Base-by-base conservation (phyloP, 371 early-diverging fungal genomes). In the Dinochytrium kinnereticum region DNA sequence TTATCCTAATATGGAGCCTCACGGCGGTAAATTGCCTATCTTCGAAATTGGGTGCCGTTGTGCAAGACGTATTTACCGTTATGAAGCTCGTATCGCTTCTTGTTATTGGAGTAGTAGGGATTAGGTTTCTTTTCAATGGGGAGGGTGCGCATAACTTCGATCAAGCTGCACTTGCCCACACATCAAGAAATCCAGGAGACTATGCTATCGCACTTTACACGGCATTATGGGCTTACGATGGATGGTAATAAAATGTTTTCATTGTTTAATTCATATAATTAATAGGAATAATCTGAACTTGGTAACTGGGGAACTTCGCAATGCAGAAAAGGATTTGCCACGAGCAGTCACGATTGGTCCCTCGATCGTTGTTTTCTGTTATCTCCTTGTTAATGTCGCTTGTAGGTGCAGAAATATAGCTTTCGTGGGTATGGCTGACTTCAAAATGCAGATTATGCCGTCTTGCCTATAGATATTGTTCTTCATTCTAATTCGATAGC, bases 141-240 rank as follows among this genome's bases (percentile, higher is more conserved):
- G 59, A 70, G 30, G 57, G 30, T 10, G 36, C 73, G 3, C 71
- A 78, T 66, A 80, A 80, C 64, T 91, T 90, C 68, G 83, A 91
- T 19, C 85, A 89, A 49, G 85, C 85, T 13, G 59, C 75, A 26
- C 94, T 95, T 70, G 75, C 77, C 0, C 91, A 91, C 26, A 81
- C 74, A 26, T 89, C 83, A 49, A 76, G 74, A 57, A 91, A 72
- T 71, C 85, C 89, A 36, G 92, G 93, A 1, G 87, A 91, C 38
- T 92, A 91, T 78, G 90, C 95, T 2, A 65, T 92, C 55, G 96
- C 95, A 17, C 83, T 93, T 28, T 92, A 92, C 80, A 89, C 90
- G 61, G 89, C 88, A 34, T 83, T 97, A n/a, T 97, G 95, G 94
- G 95, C 96, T 0, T 96, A 94, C 76, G 95, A 94, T 75, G 96